Percentiles rank a stretch among this genome's conserved stretches.
phyloP scores from a whole-genome alignment of 2,329 filamentous ascomycete species.

The Pestalotiopsis sp. region DNA sequence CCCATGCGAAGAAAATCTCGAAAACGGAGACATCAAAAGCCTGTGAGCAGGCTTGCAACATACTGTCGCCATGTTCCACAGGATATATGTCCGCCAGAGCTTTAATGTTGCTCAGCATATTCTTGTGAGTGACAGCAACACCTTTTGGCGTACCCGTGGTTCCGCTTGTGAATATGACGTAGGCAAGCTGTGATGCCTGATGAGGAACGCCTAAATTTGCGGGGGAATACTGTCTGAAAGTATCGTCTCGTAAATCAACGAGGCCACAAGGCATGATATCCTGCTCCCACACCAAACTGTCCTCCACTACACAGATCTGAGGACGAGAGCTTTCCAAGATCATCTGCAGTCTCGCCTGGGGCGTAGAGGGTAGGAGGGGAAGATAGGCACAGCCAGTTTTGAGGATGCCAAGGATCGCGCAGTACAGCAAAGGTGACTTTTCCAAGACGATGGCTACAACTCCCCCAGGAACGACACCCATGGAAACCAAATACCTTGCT shows the following conservation, averaged over 20 bases:
- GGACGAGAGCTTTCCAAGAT: constrained; percentile 67
- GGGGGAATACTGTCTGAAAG: constrained; percentile 31
- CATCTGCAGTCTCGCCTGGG: constrained; percentile 58
- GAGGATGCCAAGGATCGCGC: constrained; percentile 72
- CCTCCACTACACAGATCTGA: constrained; percentile 45
- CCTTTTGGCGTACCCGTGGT: constrained; percentile 82
- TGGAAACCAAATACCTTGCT: constrained; percentile 55
- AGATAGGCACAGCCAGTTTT: constrained; percentile 80
- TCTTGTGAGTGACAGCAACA: constrained; percentile 75
- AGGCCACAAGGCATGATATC: constrained; percentile 22
- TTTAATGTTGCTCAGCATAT: constrained; percentile 76
- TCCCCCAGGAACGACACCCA: constrained; percentile 52
- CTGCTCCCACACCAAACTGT: constrained; percentile 22
- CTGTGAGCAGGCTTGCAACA: constrained; percentile 83
- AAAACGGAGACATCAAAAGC: constrained; percentile 89
- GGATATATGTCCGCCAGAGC: constrained; percentile 71
- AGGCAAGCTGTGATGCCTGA: constrained; percentile 61
- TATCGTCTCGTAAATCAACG: constrained; percentile 36
- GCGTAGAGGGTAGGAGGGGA: constrained; percentile 76
- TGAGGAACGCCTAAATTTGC: constrained; percentile 41
- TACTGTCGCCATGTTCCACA: constrained; percentile 49
- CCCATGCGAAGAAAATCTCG: constrained; percentile 87
- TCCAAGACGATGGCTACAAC: constrained; percentile 77
- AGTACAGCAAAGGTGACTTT: constrained; percentile 74
- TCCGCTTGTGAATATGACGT: constrained; percentile 83